phyloP scores from a whole-genome alignment of 192 early-diverging fungal species.

The Umbelopsis sp. region DNA sequence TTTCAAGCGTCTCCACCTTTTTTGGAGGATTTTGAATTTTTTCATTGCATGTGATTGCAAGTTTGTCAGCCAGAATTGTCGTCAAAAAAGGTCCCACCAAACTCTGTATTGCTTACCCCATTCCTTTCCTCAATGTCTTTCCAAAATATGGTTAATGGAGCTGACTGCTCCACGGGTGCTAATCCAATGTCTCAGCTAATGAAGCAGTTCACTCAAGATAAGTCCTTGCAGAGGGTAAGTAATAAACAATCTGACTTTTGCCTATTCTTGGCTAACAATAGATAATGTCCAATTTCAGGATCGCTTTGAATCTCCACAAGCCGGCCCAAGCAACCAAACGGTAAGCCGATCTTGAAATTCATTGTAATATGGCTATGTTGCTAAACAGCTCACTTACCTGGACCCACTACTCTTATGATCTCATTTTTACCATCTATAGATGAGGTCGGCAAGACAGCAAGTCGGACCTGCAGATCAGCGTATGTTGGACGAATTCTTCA shows the following conservation, averaged over 20 bases:
- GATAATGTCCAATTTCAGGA: slow-evolving; percentile 23
- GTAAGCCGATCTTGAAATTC: not conserved
- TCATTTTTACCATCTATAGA: slow-evolving; percentile 12
- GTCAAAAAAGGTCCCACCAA: not conserved
- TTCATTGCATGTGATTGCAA: slow-evolving; percentile 18
- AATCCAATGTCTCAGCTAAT: slow-evolving; percentile 79
- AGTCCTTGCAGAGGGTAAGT: slow-evolving; percentile 74
- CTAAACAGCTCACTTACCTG: not conserved
- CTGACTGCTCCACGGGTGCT: slow-evolving; percentile 68
- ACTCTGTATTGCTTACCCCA: not conserved
- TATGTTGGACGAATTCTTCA: slow-evolving; percentile 45
- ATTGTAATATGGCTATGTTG: no score
- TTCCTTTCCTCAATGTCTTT: slow-evolving; percentile 9
- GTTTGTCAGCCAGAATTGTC: not conserved
- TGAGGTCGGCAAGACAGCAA: slow-evolving; percentile 34
- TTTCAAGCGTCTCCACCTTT: not conserved
- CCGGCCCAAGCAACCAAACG: slow-evolving; percentile 15
- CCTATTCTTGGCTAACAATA: slow-evolving; percentile 11
- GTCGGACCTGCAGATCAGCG: slow-evolving; percentile 23
- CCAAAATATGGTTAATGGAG: slow-evolving; percentile 42
- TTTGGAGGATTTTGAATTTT: not conserved
- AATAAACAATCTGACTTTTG: not conserved
- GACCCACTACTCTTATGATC: not conserved
- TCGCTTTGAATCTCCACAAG: slow-evolving; percentile 30
- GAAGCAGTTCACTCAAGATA: slow-evolving; percentile 81